Conservation (phyloP, 108 stramenopile genomes). For the Stephanodiscus minutulus region DNA sequence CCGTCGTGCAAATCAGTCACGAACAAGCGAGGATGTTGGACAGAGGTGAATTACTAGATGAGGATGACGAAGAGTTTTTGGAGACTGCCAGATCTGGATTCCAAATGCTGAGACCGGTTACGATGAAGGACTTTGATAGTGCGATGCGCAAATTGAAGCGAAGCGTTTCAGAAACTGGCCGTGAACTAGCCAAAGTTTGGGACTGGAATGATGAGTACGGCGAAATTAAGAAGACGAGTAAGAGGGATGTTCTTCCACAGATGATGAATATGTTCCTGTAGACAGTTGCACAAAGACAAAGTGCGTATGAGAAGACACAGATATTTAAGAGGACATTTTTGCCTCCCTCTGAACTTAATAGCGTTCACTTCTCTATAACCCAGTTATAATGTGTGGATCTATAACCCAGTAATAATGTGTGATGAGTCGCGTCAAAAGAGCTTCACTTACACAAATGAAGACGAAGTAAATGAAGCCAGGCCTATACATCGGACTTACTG, state of each 20-base stretch:
- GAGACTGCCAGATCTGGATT: conserved; percentile 48
- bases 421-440: no score
- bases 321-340: no score
- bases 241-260: conserved; percentile 70
- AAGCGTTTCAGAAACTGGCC: conserved; percentile 93
- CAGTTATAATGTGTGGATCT: no score
- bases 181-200: conserved; percentile 89
- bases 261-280: conserved; percentile 91
- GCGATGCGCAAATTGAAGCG: conserved; percentile 91
- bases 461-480: no score
- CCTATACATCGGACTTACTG: no score
- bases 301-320: no score
- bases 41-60: conserved; percentile 55
- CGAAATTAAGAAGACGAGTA: conserved; percentile 88
- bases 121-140: conserved; percentile 84
- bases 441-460: no score
- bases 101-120: conserved; percentile 90
- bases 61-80: conserved; percentile 43
- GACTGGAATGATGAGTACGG: conserved; percentile 99
- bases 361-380: no score
- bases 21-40: conserved; percentile 89
- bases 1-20: conserved; percentile 95
- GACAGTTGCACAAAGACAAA: not conserved
- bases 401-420: no score
- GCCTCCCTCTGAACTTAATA: no score